Conservation (phyloP, 2,329 filamentous ascomycete species). For the Pseudogymnoascus sp. region DNA sequence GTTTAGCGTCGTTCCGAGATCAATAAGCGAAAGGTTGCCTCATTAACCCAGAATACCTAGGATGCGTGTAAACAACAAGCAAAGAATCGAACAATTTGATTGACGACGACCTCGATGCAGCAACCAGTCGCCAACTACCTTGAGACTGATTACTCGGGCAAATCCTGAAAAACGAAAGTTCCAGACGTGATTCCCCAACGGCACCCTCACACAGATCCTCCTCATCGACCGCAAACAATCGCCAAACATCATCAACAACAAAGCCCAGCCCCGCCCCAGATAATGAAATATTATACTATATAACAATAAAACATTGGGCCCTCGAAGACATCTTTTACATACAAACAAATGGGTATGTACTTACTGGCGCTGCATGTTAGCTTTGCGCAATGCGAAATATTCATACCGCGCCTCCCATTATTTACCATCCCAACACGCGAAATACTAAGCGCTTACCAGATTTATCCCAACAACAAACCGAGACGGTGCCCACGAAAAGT, state of each 20-base stretch:
- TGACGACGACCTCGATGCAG: constrained; percentile 8
- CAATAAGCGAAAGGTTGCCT: constrained; percentile 13
- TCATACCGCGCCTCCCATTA: neutral
- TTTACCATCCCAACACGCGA: constrained; percentile 8
- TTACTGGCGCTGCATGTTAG: neutral
- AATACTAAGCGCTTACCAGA: constrained; percentile 18
- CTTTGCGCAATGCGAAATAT: constrained; percentile 2
- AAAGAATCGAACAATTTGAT: constrained; percentile 10
- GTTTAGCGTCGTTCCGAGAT: constrained; percentile 9
- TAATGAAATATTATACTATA: constrained; percentile 7
- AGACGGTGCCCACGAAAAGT: constrained; percentile 31
- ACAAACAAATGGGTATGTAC: constrained; percentile 9
- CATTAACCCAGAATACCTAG: constrained; percentile 11
- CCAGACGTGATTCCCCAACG: constrained; percentile 16
- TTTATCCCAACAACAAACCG: constrained; percentile 20
- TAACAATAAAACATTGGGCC: constrained; percentile 7
- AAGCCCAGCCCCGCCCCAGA: constrained; percentile 5
- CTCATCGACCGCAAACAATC: constrained; percentile 11
- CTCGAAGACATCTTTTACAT: neutral
- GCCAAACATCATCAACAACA: constrained; percentile 12
- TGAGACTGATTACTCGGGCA: constrained; percentile 1
- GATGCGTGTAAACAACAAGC: constrained; percentile 12
- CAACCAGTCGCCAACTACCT: neutral
- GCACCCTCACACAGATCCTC: constrained; percentile 10
- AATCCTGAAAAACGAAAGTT: neutral